phyloP scores from a whole-genome alignment of 352 stramenopile genomes.

The Globisporangium spiculum region DNA sequence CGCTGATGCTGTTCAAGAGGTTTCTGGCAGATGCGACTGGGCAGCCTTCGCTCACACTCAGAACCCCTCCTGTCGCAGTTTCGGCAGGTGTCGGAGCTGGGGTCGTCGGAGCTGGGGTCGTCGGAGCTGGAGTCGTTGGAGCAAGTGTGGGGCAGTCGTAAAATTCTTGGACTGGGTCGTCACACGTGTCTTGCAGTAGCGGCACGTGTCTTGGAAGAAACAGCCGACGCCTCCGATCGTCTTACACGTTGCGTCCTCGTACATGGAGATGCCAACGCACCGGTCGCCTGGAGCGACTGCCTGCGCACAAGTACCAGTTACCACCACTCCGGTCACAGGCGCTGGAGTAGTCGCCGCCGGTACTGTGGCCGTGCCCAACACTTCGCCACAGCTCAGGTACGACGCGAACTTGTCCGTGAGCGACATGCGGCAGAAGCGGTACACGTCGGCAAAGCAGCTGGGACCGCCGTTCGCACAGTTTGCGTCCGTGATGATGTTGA shows the following conservation, averaged over 20 bases:
- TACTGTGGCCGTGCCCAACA: not conserved
- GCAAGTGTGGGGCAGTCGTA: not conserved
- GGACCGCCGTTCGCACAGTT: slow-evolving; percentile 21
- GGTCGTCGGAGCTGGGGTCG: not conserved
- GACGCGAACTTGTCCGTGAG: not conserved
- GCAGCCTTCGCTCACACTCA: not conserved
- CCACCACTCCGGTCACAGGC: not conserved
- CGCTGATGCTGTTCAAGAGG: slow-evolving; percentile 2
- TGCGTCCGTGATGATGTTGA: slow-evolving; percentile 15
- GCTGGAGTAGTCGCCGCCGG: not conserved
- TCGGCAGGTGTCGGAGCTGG: not conserved
- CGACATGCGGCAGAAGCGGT: slow-evolving; percentile 24
- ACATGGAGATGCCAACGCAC: not conserved
- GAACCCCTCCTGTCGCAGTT: not conserved
- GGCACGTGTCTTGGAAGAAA: slow-evolving; percentile 7
- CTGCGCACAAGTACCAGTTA: not conserved
- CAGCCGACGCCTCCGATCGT: not conserved
- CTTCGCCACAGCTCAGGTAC: not conserved
- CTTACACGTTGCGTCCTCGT: slow-evolving; percentile 1
- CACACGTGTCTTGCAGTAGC: not conserved
- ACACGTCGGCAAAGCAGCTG: slow-evolving; percentile 24
- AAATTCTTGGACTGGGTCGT: slow-evolving; percentile 8
- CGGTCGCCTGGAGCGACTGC: not conserved
- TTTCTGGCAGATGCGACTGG: not conserved
- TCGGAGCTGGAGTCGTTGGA: not conserved